Conservation (phyloP, 768 basidiomycete genomes). For the Lentinula lateritia region DNA sequence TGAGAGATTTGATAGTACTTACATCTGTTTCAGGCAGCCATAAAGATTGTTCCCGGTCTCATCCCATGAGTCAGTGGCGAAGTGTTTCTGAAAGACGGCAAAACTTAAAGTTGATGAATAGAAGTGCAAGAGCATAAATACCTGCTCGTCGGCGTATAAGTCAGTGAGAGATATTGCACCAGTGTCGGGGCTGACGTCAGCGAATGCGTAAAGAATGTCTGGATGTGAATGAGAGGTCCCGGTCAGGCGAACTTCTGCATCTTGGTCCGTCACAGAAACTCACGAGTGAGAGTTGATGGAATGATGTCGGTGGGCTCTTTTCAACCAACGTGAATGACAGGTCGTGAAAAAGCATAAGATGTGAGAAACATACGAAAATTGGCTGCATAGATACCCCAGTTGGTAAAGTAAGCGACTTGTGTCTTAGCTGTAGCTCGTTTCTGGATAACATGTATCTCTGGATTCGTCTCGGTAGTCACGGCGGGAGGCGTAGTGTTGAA, state of each 20-base stretch:
- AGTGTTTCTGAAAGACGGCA: conserved; percentile 50
- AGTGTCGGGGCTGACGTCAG: conserved; percentile 56
- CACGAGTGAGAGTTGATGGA: conserved; percentile 57
- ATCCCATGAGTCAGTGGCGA: conserved; percentile 65
- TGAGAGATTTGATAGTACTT: neutral
- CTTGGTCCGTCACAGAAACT: conserved; percentile 11
- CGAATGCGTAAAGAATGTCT: conserved; percentile 76
- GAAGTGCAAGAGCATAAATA: conserved; percentile 14
- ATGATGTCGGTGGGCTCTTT: conserved; percentile 63
- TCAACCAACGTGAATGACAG: conserved; percentile 4
- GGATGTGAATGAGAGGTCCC: neutral
- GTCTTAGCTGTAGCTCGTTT: conserved; percentile 12
- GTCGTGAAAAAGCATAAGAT: no score
- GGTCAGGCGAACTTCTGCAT: neutral
- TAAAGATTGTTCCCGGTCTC: conserved; percentile 77
- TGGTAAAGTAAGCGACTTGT: conserved; percentile 47
- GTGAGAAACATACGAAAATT: conserved; percentile 43
- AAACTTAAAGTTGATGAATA: conserved; percentile 9
- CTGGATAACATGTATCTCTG: neutral
- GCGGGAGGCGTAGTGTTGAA: neutral
- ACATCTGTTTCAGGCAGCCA: conserved; percentile 73
- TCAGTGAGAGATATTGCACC: conserved; percentile 68
- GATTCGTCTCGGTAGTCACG: neutral
- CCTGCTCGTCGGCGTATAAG: conserved; percentile 68
- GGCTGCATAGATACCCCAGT: conserved; percentile 55